Conservation (phyloP, 176 grass and related monocot species). For the Leersia perrieri region DNA sequence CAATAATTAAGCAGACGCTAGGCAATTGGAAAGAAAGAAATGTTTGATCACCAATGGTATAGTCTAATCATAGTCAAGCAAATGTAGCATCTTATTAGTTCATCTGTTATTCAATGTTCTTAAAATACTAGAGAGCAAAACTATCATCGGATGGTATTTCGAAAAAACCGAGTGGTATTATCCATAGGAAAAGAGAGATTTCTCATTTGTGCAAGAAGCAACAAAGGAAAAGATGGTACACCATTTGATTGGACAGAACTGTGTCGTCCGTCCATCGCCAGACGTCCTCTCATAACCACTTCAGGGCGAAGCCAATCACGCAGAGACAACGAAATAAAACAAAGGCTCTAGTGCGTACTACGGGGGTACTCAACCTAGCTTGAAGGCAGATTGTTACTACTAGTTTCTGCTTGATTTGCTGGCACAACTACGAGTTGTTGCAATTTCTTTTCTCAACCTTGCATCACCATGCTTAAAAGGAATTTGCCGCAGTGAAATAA, state of each 20-base stretch:
- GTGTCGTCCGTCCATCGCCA: slow-evolving; percentile 33
- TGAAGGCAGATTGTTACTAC: background rate
- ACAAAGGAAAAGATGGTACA: background rate
- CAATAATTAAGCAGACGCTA: background rate
- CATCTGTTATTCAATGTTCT: background rate
- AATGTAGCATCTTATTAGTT: background rate
- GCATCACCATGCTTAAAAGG: background rate
- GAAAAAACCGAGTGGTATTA: background rate
- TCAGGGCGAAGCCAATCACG: slow-evolving; percentile 22
- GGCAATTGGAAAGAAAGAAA: background rate
- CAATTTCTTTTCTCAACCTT: background rate
- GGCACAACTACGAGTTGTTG: background rate
- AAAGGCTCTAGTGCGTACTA: background rate
- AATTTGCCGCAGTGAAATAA: background rate
- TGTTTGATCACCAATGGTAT: slow-evolving; percentile 15
- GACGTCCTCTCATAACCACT: slow-evolving; percentile 29
- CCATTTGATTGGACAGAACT: slow-evolving; percentile 15
- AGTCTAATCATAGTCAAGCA: background rate
- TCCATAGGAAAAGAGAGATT: background rate
- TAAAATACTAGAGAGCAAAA: too few species aligned
- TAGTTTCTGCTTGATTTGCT: background rate
- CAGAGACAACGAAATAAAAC: slow-evolving; percentile 27
- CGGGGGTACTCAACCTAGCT: background rate
- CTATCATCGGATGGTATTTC: background rate
- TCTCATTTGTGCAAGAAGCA: background rate